phyloP scores from a whole-genome alignment of 2,329 filamentous ascomycete species.

The Paraphaeosphaeria sporulosa region DNA sequence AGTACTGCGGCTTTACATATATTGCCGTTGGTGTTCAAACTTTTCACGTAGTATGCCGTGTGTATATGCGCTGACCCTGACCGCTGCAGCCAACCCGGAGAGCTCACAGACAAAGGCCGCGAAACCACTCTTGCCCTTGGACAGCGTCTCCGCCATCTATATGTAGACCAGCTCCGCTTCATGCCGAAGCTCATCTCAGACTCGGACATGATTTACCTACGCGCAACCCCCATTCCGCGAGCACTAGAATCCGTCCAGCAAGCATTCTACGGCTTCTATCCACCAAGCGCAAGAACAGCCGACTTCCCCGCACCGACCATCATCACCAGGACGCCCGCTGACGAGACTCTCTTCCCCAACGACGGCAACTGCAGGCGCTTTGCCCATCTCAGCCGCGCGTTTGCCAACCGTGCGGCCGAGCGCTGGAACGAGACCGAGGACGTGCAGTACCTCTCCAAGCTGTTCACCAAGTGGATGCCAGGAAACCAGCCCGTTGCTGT shows the following conservation, averaged over 20 bases:
- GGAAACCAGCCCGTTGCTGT: conserved; percentile 73
- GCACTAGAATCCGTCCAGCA: conserved; percentile 61
- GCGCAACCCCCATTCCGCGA: conserved; percentile 58
- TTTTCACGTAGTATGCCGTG: neutral
- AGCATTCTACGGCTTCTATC: conserved; percentile 59
- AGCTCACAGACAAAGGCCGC: conserved; percentile 59
- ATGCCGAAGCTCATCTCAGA: conserved; percentile 55
- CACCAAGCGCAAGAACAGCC: conserved; percentile 50
- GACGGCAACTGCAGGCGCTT: conserved; percentile 59
- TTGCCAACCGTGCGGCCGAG: conserved; percentile 56
- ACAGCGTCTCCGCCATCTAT: conserved; percentile 57
- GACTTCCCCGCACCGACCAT: conserved; percentile 55
- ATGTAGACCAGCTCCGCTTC: conserved; percentile 59
- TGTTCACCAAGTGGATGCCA: conserved; percentile 88
- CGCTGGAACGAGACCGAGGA: conserved; percentile 69
- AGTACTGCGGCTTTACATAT: neutral
- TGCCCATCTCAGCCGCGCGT: conserved; percentile 55
- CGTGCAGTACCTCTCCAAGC: conserved; percentile 81
- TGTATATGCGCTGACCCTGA: conserved; percentile 10
- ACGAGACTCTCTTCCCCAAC: conserved; percentile 61
- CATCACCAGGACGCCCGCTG: conserved; percentile 53
- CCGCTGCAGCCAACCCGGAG: conserved; percentile 51
- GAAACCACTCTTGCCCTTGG: conserved; percentile 59
- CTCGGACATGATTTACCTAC: conserved; percentile 55
- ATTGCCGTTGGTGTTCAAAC: neutral